Conservation (phyloP, 352 stramenopile species). For the Globisporangium nodosum region DNA sequence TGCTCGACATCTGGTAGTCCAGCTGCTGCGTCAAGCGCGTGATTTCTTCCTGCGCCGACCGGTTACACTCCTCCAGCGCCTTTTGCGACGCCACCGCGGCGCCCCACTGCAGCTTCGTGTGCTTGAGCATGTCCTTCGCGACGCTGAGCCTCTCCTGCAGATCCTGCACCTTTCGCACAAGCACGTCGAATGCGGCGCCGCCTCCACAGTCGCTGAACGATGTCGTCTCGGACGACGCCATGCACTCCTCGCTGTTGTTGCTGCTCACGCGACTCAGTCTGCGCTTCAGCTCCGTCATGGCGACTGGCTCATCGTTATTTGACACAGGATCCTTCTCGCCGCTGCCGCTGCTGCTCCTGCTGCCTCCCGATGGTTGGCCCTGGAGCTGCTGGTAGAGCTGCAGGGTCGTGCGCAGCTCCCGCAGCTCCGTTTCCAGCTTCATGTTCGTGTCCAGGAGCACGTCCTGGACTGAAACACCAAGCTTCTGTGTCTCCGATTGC, state of each 20-base stretch:
- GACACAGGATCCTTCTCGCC: background rate
- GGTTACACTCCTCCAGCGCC: conserved; percentile 52
- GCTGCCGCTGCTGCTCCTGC: conserved; percentile 1
- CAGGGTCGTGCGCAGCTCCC: conserved; percentile 23
- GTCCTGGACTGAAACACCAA: conserved; percentile 39
- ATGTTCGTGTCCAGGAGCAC: conserved; percentile 51
- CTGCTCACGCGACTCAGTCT: conserved; percentile 26
- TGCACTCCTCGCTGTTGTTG: conserved; percentile 19
- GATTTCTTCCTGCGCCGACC: conserved; percentile 43
- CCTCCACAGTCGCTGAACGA: conserved; percentile 13
- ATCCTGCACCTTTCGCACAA: conserved; percentile 31
- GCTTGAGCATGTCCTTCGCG: conserved; percentile 47
- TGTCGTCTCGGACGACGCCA: conserved; percentile 15
- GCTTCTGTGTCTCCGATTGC: conserved; percentile 17
- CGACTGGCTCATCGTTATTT: background rate
- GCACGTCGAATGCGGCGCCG: conserved; percentile 22
- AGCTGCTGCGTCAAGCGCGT: conserved; percentile 39
- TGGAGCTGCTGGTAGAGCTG: conserved; percentile 8
- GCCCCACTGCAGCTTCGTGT: conserved; percentile 63
- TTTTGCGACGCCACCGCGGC: conserved; percentile 58
- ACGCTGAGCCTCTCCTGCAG: conserved; percentile 42
- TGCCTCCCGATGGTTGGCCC: background rate
- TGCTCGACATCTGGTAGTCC: conserved; percentile 32
- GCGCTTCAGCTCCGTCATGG: conserved; percentile 17
- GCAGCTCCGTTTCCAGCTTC: conserved; percentile 39